Conservation (phyloP, 1,284 basidiomycete genomes). For the Anthracocystis panici-leucophaei region DNA sequence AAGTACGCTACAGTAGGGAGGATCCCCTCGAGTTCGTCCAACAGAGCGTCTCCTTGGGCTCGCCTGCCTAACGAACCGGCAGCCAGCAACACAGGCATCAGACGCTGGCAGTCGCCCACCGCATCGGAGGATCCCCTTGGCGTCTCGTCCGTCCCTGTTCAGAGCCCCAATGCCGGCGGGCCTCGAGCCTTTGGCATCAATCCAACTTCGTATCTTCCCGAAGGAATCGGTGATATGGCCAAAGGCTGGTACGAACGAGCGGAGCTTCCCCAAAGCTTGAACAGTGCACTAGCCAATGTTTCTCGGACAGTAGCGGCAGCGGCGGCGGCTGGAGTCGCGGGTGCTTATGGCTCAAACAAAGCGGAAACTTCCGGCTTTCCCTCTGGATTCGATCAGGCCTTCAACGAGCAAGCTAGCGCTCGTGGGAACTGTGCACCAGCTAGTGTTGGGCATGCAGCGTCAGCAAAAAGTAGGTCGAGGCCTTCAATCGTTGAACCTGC, state of each 20-base stretch:
- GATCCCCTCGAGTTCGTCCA: conserved; percentile 2
- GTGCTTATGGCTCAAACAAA: conserved; percentile 23
- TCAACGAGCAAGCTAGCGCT: conserved; percentile 22
- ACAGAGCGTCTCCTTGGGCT: conserved; percentile 30
- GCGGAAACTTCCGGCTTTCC: conserved; percentile 39
- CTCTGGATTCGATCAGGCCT: conserved; percentile 40
- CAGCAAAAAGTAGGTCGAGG: conserved; percentile 5
- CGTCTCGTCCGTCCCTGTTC: conserved; percentile 1
- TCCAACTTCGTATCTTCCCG: conserved; percentile 49
- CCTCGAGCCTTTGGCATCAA: conserved; percentile 40
- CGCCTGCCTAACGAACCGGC: conserved; percentile 13
- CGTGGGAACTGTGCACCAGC: conserved; percentile 14
- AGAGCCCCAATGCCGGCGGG: conserved; percentile 8
- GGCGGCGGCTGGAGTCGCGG: conserved; percentile 28
- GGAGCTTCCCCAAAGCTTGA: conserved; percentile 45
- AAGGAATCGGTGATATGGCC: conserved; percentile 58
- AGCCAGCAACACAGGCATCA: conserved; percentile 1
- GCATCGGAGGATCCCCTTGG: conserved; percentile 22
- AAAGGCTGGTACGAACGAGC: conserved; percentile 60
- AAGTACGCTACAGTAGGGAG: conserved; percentile 48
- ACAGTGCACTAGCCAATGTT: conserved; percentile 53
- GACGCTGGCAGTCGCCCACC: conserved; percentile 16
- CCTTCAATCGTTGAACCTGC: conserved; percentile 6
- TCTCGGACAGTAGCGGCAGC: conserved; percentile 52
- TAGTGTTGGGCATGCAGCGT: conserved; percentile 27